phyloP scores from a whole-genome alignment of 208 protist genomes.

The Acanthamoeba royreba region DNA sequence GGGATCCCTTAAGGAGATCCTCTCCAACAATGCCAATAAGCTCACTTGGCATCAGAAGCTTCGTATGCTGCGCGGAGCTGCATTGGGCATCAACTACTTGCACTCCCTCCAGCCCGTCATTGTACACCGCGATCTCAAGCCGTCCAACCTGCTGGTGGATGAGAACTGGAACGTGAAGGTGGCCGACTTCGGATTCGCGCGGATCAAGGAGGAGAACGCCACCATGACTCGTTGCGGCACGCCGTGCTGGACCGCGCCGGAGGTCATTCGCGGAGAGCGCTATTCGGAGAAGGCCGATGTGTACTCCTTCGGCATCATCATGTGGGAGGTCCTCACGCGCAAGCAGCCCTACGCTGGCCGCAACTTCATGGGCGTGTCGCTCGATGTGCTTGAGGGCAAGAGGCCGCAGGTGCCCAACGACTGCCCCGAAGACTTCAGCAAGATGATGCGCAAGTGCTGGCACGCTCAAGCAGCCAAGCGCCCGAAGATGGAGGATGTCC shows the following conservation, averaged over 20 bases:
- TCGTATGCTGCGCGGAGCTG: not conserved
- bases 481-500: not conserved
- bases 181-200: constrained; percentile 39
- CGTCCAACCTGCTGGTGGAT: constrained; percentile 69
- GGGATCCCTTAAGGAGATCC: constrained; percentile 8
- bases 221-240: constrained; percentile 38
- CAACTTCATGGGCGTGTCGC: constrained; percentile 47
- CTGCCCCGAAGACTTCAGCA: not conserved
- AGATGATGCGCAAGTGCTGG: constrained; percentile 34
- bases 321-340: not conserved
- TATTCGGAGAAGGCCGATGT: constrained; percentile 28
- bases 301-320: constrained; percentile 29
- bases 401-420: not conserved
- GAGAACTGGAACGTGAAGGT: constrained; percentile 70
- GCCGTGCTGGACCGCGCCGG: constrained; percentile 32
- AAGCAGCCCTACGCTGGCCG: not conserved
- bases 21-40: not conserved
- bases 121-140: constrained; percentile 72
- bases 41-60: constrained; percentile 47
- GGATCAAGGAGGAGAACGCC: constrained; percentile 40
- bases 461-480: not conserved
- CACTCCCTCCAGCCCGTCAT: constrained; percentile 67
- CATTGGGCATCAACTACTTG: constrained; percentile 73
- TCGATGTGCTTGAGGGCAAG: constrained; percentile 25
- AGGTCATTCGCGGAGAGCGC: constrained; percentile 10